Evolutionary conservation across 2,329 filamentous ascomycete genomes (phyloP), one percentile per base, ranked within the genome.

Genomic region (Arthroderma sp.): DNA sequence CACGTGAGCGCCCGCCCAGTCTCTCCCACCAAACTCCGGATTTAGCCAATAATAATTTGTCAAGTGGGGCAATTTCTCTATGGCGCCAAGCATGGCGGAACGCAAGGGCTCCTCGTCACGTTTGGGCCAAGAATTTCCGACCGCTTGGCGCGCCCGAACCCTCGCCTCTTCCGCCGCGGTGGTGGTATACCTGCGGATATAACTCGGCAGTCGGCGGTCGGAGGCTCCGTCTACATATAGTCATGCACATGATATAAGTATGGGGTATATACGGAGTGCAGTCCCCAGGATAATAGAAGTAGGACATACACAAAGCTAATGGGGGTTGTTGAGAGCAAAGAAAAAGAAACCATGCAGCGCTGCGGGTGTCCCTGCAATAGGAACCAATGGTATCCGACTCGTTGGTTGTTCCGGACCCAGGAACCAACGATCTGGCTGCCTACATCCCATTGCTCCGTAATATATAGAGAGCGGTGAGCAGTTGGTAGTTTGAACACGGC

Each of bases 1-100:
- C 59, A 60, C 59, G 59, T 60, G 56, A 60, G 21, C 37, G 25
- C 25, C 41, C 47, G 47, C 47, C n/a, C 47, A 51, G 47, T n/a
- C 2, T 13, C 15, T 3, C 41, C 41, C 41, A 47, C 41, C 19
- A 47, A 4, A 9, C 19, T 4, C 17, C 2, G 8, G 3, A 33
- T 11, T 51, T 4, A 33, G 19, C 47, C 47, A 51, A 51, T 51
- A 19, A n/a, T 4, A 33, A 6, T 6, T 5, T 8, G 1, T 4
- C 17, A 19, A 19, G 47, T 51, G 47, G 47, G 15, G 23, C 13
- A 51, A n/a, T 33, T 25, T 19, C 5, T 51, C 21, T 17, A 39
- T 54, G 17, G 37, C 51, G 51, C 51, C 33, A 37, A 54, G 28
- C n/a, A n/a, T 31, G 51, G 51, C 37, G 51, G 51, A 51, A 31